These are phyloP conservation scores for Flaveria sonorensis DNA, from an alignment of 129 eudicot genomes.

Conservation along the genomic window DNA sequence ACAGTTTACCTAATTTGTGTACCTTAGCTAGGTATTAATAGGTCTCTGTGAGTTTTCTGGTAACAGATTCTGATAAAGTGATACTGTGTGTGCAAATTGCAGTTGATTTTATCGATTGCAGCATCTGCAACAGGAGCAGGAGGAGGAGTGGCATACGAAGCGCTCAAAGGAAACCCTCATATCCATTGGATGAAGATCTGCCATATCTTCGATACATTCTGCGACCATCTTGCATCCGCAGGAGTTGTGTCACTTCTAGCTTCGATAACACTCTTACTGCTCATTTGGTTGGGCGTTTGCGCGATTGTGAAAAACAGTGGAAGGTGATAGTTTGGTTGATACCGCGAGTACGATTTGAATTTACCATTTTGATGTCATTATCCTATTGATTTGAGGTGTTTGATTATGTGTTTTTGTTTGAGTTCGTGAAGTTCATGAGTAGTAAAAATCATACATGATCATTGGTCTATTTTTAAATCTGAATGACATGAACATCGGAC, in stretches of 20 bases:
- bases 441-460: no score
- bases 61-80: background rate
- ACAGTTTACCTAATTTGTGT: no score
- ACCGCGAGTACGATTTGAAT: no score
- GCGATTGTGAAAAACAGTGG: slow-evolving; percentile 43
- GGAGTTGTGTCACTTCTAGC: slow-evolving; percentile 37
- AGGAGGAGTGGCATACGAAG: slow-evolving; percentile 69
- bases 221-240: slow-evolving; percentile 53
- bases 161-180: slow-evolving; percentile 66
- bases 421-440: background rate
- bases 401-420: background rate
- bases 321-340: background rate
- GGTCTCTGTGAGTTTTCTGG: no score
- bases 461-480: background rate
- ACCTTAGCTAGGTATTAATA: no score
- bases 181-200: slow-evolving; percentile 58
- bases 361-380: slow-evolving; percentile 13
- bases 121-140: slow-evolving; percentile 75
- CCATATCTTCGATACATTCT: slow-evolving; percentile 46
- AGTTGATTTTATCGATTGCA: slow-evolving; percentile 64
- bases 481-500: background rate
- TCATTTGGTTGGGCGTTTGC: slow-evolving; percentile 46
- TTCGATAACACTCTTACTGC: slow-evolving; percentile 47
- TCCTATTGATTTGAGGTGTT: background rate
- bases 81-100: slow-evolving; percentile 4